Evolutionary conservation across 352 stramenopile genomes (phyloP).

Genomic region (Phytophthora pisi): DNA sequence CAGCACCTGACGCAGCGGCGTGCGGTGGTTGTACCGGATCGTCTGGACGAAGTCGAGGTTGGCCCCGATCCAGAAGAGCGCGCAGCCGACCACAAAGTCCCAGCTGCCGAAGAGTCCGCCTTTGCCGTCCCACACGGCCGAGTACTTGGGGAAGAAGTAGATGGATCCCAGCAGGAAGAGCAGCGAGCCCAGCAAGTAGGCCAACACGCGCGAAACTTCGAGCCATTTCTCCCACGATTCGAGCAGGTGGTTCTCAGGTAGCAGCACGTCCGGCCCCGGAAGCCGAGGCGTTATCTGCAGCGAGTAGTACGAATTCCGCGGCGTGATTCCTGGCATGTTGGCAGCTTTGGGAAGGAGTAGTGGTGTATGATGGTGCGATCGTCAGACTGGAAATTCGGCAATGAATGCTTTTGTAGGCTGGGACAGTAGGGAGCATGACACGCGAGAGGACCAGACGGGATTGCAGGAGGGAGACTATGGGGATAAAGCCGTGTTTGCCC

Average conservation of each 20-base stretch:
- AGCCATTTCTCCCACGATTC: slow-evolving; percentile 42
- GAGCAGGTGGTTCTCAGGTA: slow-evolving; percentile 10
- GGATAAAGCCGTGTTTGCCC: neutral
- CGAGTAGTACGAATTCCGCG: neutral
- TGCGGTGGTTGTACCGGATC: slow-evolving; percentile 53
- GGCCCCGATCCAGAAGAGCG: slow-evolving; percentile 59
- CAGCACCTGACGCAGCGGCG: slow-evolving; percentile 42
- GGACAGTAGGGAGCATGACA: neutral
- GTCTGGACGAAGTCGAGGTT: slow-evolving; percentile 69
- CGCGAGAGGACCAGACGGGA: neutral
- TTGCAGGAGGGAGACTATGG: neutral
- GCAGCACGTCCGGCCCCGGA: slow-evolving; percentile 2
- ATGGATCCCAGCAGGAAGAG: slow-evolving; percentile 73
- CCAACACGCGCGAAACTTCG: slow-evolving; percentile 46
- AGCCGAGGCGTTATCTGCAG: slow-evolving; percentile 1
- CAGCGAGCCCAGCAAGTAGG: slow-evolving; percentile 58
- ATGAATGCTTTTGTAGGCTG: neutral
- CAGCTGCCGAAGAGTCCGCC: slow-evolving; percentile 59
- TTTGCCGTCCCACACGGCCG: slow-evolving; percentile 57
- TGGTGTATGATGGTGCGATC: neutral
- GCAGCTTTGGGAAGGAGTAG: neutral
- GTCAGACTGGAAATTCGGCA: neutral
- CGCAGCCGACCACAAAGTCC: slow-evolving; percentile 67
- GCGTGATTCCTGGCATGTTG: neutral
- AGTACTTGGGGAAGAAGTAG: slow-evolving; percentile 74